phyloP scores from a whole-genome alignment of 164 flowering plant species.

The Pachysandra terminalis region DNA sequence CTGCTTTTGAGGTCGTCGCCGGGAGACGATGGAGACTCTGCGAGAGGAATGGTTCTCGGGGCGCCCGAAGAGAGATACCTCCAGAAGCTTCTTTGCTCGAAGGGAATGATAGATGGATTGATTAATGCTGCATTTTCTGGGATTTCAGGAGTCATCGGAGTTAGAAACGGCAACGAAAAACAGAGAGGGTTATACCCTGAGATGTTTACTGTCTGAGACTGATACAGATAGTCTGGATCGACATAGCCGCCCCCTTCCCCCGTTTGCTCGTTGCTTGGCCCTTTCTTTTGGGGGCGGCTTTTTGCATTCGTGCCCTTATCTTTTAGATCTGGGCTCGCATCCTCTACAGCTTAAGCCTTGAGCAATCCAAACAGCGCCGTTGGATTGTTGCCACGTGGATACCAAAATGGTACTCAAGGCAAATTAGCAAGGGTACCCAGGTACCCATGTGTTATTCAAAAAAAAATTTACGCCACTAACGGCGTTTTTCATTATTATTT shows the following conservation, averaged over 20 bases:
- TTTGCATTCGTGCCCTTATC: too few species aligned
- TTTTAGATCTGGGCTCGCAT: too few species aligned
- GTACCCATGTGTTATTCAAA: too few species aligned
- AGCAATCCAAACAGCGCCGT: too few species aligned
- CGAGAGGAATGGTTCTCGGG: not conserved
- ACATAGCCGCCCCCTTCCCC: not conserved
- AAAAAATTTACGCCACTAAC: too few species aligned
- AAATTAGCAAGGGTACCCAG: too few species aligned
- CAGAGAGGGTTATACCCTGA: not conserved
- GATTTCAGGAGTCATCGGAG: not conserved
- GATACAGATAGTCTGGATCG: conserved; percentile 6
- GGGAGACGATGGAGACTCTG: not conserved
- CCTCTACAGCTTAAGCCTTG: too few species aligned
- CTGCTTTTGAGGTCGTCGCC: conserved; percentile 26
- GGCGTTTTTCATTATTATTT: too few species aligned
- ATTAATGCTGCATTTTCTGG: conserved; percentile 1
- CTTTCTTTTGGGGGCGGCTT: not conserved
- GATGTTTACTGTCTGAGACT: conserved; percentile 6
- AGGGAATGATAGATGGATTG: not conserved
- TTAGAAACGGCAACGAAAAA: not conserved
- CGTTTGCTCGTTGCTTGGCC: not conserved
- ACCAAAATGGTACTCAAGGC: too few species aligned
- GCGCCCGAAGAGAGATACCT: conserved; percentile 17
- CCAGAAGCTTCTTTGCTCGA: not conserved
- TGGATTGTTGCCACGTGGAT: too few species aligned